Evolutionary conservation across 139 green algal species (phyloP).

Genomic region (Picochlorum costavermella): DNA sequence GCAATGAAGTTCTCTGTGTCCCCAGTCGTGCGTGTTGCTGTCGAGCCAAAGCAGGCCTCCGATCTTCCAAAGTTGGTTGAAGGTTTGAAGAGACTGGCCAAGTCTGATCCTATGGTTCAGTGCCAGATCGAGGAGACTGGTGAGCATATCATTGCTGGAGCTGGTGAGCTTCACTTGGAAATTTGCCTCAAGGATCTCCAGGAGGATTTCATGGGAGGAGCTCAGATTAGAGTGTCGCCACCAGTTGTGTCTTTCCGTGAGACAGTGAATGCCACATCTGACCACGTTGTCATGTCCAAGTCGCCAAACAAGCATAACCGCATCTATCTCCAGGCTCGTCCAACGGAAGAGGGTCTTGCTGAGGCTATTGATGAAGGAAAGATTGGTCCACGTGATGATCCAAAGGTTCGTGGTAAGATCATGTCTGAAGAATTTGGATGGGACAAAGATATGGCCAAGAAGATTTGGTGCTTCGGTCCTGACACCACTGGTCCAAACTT

Average conservation of each 20-base stretch:
- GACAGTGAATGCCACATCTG: conserved; percentile 74
- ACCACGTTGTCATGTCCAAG: conserved; percentile 96
- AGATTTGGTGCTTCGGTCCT: conserved; percentile 99
- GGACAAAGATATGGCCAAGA: conserved; percentile 99
- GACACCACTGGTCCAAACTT: conserved; percentile 98
- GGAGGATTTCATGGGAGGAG: conserved; percentile 99
- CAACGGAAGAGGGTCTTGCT: conserved; percentile 93
- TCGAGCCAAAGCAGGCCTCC: conserved; percentile 88
- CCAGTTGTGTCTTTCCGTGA: conserved; percentile 97
- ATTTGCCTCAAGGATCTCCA: conserved; percentile 99
- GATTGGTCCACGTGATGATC: conserved; percentile 84
- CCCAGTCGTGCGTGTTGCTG: conserved; percentile 86
- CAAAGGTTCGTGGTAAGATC: conserved; percentile 81
- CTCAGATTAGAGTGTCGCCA: conserved; percentile 91
- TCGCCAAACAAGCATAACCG: conserved; percentile 99
- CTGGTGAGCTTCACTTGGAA: conserved; percentile 95
- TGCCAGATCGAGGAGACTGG: conserved; percentile 97
- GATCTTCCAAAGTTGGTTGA: conserved; percentile 99
- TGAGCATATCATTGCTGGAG: conserved; percentile 97
- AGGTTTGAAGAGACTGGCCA: conserved; percentile 93
- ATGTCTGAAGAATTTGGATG: conserved; percentile 93
- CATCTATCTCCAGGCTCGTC: conserved; percentile 89
- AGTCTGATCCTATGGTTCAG: conserved; percentile 98
- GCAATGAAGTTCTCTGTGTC: conserved; percentile 99
- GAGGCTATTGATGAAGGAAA: conserved; percentile 97